phyloP scores from a whole-genome alignment of 108 stramenopile genomes.

The Thalassiosira profunda region DNA sequence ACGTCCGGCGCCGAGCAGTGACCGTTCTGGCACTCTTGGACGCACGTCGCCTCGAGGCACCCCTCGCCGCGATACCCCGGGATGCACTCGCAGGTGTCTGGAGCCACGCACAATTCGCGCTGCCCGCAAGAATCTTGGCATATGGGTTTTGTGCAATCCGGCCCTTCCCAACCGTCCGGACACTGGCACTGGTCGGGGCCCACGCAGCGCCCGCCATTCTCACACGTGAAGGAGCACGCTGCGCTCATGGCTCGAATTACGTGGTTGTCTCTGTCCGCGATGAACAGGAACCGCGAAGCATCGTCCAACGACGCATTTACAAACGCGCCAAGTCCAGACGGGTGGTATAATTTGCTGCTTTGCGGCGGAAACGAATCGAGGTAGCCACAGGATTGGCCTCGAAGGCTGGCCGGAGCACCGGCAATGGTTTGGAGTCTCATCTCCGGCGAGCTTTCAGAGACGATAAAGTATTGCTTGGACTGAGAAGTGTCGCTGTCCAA shows the following conservation, averaged over 20 bases:
- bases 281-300: constrained; percentile 36
- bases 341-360: constrained; percentile 56
- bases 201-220: constrained; percentile 82
- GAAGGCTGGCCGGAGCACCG: constrained; percentile 70
- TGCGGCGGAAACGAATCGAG: constrained; percentile 68
- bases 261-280: constrained; percentile 86
- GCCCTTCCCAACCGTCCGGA: constrained; percentile 69
- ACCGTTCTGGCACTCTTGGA: constrained; percentile 79
- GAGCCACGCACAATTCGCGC: constrained; percentile 79
- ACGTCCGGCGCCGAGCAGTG: constrained; percentile 84
- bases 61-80: constrained; percentile 74
- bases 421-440: constrained; percentile 73
- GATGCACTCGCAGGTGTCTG: constrained; percentile 77
- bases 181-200: constrained; percentile 74
- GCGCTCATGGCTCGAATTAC: constrained; percentile 76
- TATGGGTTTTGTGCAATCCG: constrained; percentile 63
- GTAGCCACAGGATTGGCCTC: constrained; percentile 66
- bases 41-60: constrained; percentile 70
- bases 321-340: constrained; percentile 61
- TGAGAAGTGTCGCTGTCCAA: no score
- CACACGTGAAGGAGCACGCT: constrained; percentile 72
- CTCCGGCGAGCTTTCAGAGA: constrained; percentile 22
- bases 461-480: constrained; percentile 25
- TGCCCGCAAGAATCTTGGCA: constrained; percentile 51
- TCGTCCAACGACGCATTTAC: constrained; percentile 51